Conservation (phyloP, 2,329 filamentous ascomycete genomes). For the Cadophora sp. region DNA sequence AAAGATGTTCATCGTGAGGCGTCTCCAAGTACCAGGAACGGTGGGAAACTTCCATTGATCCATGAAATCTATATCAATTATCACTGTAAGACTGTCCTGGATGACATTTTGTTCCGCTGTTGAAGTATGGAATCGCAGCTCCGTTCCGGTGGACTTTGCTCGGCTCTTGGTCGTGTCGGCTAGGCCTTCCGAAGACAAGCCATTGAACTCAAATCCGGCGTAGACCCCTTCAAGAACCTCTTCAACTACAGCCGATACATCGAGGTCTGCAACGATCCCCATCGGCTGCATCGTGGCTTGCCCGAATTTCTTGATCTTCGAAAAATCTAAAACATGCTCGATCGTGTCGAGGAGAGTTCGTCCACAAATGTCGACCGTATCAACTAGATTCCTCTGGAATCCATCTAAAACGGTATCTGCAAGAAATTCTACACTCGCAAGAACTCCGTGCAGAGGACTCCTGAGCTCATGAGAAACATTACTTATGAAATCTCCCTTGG, state of each 20-base stretch:
- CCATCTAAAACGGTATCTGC: constrained; percentile 48
- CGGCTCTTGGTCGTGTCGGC: constrained; percentile 35
- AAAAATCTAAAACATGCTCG: constrained; percentile 48
- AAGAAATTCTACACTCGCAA: constrained; percentile 57
- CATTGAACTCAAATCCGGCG: constrained; percentile 44
- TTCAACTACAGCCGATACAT: constrained; percentile 45
- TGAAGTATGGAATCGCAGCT: neutral
- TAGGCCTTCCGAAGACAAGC: constrained; percentile 36
- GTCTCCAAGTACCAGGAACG: constrained; percentile 38
- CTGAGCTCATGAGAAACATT: constrained; percentile 64
- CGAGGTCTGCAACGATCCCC: constrained; percentile 39
- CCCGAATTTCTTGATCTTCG: constrained; percentile 42
- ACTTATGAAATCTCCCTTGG: constrained; percentile 62
- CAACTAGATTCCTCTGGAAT: constrained; percentile 43
- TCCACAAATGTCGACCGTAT: constrained; percentile 45
- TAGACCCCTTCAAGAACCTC: constrained; percentile 47
- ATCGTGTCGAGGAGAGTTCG: constrained; percentile 47
- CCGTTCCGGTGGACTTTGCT: neutral
- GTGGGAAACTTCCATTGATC: constrained; percentile 43
- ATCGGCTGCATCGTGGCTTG: constrained; percentile 31
- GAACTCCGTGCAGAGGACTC: constrained; percentile 61
- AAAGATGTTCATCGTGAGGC: constrained; percentile 65
- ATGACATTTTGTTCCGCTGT: neutral
- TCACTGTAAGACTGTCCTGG: constrained; percentile 48
- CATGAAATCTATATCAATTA: constrained; percentile 49